Percentiles rank a stretch among this genome's conserved stretches.
Conservation (phyloP, 1,284 basidiomycete species). For the Irpex rosettiformis region DNA sequence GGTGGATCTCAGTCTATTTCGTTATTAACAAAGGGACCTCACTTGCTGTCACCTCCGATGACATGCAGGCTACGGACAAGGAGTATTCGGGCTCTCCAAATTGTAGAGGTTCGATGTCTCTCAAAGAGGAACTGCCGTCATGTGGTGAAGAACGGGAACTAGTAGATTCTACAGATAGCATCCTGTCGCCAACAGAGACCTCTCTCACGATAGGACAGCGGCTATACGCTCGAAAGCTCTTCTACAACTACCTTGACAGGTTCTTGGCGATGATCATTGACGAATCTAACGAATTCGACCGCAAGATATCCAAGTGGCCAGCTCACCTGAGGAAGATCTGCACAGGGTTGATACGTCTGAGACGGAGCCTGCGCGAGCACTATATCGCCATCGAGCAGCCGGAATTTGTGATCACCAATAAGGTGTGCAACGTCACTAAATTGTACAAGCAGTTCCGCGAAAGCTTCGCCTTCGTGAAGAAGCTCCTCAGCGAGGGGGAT, state of each 20-base stretch:
- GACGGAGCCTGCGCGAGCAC: not conserved
- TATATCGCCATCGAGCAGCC: not conserved
- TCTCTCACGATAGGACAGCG: not conserved
- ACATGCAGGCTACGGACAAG: not conserved
- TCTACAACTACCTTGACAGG: not conserved
- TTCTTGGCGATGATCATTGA: not conserved
- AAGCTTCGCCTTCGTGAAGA: not conserved
- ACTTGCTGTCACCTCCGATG: not conserved
- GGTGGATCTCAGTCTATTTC: conserved; percentile 4
- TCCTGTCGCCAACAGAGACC: not conserved
- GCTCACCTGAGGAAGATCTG: not conserved
- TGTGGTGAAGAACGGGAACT: too few species aligned
- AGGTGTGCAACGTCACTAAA: not conserved
- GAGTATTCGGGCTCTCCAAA: too few species aligned
- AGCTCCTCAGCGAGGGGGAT: not conserved
- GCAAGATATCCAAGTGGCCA: not conserved
- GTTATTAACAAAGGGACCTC: conserved; percentile 5
- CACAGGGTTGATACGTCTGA: not conserved
- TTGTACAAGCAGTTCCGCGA: not conserved
- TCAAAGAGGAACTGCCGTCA: too few species aligned
- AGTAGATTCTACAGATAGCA: not conserved
- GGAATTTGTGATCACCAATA: not conserved
- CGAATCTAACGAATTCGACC: not conserved
- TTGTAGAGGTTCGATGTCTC: too few species aligned
- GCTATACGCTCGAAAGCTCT: not conserved